Conservation (phyloP, 176 grass and related monocot genomes). For the Urochloa ruziziensis region DNA sequence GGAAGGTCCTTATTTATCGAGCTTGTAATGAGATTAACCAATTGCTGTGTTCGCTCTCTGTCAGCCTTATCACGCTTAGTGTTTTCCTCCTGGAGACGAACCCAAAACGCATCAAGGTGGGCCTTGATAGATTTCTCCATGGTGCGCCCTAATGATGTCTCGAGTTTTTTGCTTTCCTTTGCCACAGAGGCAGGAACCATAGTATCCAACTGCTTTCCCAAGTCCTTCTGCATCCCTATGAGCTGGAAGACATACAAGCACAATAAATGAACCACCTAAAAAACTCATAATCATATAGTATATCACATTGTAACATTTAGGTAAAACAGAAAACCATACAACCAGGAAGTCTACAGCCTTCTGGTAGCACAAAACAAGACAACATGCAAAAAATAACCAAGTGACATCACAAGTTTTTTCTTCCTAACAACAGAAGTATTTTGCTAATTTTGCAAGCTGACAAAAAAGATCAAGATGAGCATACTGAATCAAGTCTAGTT, state of each 20-base stretch:
- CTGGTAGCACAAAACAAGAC: neutral
- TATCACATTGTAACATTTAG: neutral
- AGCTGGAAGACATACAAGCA: constrained; percentile 52
- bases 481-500: constrained; percentile 1
- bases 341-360: neutral
- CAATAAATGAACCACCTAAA: constrained; percentile 8
- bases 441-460: neutral
- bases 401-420: neutral
- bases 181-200: constrained; percentile 54
- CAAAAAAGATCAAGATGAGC: neutral
- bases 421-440: neutral
- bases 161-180: constrained; percentile 91
- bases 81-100: constrained; percentile 79
- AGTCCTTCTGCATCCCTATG: constrained; percentile 75
- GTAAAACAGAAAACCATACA: constrained; percentile 1
- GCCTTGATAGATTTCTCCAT: constrained; percentile 90
- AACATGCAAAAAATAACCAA: constrained; percentile 7
- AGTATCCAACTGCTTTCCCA: constrained; percentile 81
- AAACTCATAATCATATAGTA: neutral
- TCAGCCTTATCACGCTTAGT: constrained; percentile 75
- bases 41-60: constrained; percentile 75
- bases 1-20: constrained; percentile 80
- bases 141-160: constrained; percentile 62
- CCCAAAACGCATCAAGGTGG: constrained; percentile 73
- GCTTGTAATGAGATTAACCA: constrained; percentile 65